phyloP scores from a whole-genome alignment of 2,329 filamentous ascomycete genomes.

The Fusarium verrucosum region DNA sequence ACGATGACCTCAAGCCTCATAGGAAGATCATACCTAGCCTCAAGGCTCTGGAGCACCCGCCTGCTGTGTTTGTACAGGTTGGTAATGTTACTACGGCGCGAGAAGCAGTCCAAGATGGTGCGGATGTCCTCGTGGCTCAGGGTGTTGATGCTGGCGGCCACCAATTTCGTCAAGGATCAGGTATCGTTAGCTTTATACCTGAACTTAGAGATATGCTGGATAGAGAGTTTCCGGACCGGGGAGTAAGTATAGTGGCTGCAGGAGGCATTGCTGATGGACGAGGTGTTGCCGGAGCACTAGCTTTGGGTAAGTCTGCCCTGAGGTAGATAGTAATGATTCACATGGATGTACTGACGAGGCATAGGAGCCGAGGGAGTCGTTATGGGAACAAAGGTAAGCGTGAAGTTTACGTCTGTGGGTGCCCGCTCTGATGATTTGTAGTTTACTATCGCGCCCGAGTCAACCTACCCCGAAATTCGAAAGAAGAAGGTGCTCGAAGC shows the following conservation, averaged over 20 bases:
- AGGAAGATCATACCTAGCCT: conserved; percentile 50
- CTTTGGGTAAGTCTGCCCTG: conserved; percentile 56
- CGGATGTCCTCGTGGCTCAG: conserved; percentile 70
- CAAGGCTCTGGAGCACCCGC: conserved; percentile 44
- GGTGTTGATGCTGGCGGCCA: conserved; percentile 73
- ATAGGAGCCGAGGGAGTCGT: conserved; percentile 56
- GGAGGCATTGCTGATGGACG: conserved; percentile 68
- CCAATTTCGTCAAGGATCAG: conserved; percentile 63
- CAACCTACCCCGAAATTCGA: conserved; percentile 51
- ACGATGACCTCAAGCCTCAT: conserved; percentile 53
- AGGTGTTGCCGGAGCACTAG: conserved; percentile 64
- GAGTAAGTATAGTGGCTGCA: conserved; percentile 61
- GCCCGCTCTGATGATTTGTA: conserved; percentile 38
- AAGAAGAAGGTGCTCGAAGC: conserved; percentile 55
- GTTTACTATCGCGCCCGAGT: conserved; percentile 58
- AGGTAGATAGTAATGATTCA: too few relatives aligned
- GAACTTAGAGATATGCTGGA: conserved; percentile 62
- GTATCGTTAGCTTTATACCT: conserved; percentile 65
- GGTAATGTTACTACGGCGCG: conserved; percentile 67
- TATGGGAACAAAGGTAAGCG: conserved; percentile 55
- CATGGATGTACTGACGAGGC: background rate
- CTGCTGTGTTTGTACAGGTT: conserved; percentile 68
- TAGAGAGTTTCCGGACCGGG: conserved; percentile 47
- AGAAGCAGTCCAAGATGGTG: conserved; percentile 57
- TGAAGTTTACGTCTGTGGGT: background rate